phyloP scores from a whole-genome alignment of 75 land plant species.

The Selaginella moellendorffii region DNA sequence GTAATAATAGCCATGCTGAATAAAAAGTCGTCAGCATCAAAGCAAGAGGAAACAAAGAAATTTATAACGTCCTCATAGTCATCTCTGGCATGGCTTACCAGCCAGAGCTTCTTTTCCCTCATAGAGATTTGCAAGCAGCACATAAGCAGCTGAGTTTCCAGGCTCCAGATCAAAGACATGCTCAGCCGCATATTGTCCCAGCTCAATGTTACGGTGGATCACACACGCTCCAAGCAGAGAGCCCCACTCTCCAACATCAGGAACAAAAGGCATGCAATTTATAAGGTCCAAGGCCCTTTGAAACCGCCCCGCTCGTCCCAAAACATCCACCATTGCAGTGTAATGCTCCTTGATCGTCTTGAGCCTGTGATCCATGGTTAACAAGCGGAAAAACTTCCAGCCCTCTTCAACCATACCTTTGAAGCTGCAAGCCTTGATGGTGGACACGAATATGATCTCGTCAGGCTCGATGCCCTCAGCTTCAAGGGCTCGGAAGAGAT shows the following conservation, averaged over 20 bases:
- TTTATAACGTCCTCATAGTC: too few relatives aligned
- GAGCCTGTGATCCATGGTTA: constrained; percentile 18
- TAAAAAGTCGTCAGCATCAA: too few relatives aligned
- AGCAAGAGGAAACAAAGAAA: too few relatives aligned
- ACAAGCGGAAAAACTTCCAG: constrained; percentile 16
- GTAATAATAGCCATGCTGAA: too few relatives aligned
- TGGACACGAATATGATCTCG: constrained; percentile 18
- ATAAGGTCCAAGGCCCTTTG: constrained; percentile 26
- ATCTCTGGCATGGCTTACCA: neutral
- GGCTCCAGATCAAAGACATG: constrained; percentile 19
- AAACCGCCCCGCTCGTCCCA: constrained; percentile 27
- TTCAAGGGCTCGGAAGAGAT: constrained; percentile 13
- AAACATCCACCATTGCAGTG: constrained; percentile 31
- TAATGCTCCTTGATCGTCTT: constrained; percentile 28
- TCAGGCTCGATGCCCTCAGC: constrained; percentile 16
- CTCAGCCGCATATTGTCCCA: constrained; percentile 14
- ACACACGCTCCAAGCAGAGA: constrained; percentile 30
- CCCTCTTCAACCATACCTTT: constrained; percentile 43
- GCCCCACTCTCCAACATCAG: constrained; percentile 29
- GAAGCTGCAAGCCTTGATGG: constrained; percentile 25
- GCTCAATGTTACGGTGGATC: constrained; percentile 19
- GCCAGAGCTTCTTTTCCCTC: constrained; percentile 3
- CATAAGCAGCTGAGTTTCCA: constrained; percentile 11
- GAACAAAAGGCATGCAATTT: constrained; percentile 25
- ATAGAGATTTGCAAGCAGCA: constrained; percentile 27